A percentile compares a stretch with the other conserved stretches of the same genome.
These are phyloP conservation scores for Pseudogymnoascus sp. DNA, from an alignment of 2,329 filamentous ascomycete genomes.

Conservation along the genomic window DNA sequence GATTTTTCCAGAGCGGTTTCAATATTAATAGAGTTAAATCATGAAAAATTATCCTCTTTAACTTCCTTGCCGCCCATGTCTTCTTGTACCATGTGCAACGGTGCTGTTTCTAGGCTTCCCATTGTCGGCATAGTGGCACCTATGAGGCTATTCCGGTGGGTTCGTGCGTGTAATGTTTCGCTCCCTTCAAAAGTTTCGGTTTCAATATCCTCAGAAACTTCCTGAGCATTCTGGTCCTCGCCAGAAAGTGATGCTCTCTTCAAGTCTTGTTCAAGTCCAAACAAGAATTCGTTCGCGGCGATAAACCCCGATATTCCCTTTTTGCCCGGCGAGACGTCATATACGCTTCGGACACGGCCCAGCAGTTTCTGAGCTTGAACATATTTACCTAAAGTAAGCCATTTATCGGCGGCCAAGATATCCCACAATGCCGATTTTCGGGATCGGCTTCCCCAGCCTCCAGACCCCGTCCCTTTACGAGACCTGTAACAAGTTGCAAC, in stretches of 20 bases:
- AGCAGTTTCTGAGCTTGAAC: slow-evolving; percentile 72
- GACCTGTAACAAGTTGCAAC: slow-evolving; percentile 76
- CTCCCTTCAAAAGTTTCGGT: slow-evolving; percentile 40
- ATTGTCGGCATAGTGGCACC: slow-evolving; percentile 33
- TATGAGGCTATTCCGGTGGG: slow-evolving; percentile 48
- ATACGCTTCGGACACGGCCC: slow-evolving; percentile 54
- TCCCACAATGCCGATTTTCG: slow-evolving; percentile 89
- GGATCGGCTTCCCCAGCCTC: slow-evolving; percentile 60
- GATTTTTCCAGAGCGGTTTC: background rate
- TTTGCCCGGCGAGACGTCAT: slow-evolving; percentile 40
- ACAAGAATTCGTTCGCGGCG: slow-evolving; percentile 43
- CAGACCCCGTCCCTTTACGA: slow-evolving; percentile 57
- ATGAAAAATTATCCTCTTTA: slow-evolving; percentile 11
- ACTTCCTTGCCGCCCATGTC: background rate
- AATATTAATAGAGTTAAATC: slow-evolving; percentile 3
- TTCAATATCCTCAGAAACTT: slow-evolving; percentile 24
- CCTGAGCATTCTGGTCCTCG: slow-evolving; percentile 23
- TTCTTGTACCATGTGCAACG: slow-evolving; percentile 27
- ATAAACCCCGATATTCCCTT: slow-evolving; percentile 45
- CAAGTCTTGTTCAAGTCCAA: slow-evolving; percentile 37
- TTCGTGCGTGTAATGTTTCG: slow-evolving; percentile 46
- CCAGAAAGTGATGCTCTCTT: slow-evolving; percentile 23
- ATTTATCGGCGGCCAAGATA: slow-evolving; percentile 72
- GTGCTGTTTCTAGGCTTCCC: slow-evolving; percentile 42
- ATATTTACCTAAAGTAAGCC: slow-evolving; percentile 69